Percentiles rank a stretch among this genome's conserved stretches.
phyloP scores from a whole-genome alignment of 2,329 filamentous ascomycete species.

The Fusarium sp. region DNA sequence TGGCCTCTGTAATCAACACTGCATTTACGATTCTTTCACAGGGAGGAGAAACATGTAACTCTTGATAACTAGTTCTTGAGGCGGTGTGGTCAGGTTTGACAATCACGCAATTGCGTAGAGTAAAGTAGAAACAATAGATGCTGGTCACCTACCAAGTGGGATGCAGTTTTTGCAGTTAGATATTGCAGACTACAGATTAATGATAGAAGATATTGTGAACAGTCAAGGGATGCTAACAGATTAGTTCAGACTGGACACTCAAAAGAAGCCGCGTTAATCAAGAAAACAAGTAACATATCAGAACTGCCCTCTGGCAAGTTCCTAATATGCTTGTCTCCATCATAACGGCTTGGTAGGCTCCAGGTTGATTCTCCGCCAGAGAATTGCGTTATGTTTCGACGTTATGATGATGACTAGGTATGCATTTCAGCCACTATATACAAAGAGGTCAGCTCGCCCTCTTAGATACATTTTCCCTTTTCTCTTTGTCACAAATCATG shows the following conservation, averaged over 20 bases:
- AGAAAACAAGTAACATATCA: neutral
- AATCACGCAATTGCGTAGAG: neutral
- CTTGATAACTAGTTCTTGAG: neutral
- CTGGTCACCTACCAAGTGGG: neutral
- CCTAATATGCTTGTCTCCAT: neutral
- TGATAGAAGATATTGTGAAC: neutral
- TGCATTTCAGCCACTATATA: slow-evolving; percentile 8
- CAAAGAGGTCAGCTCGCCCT: slow-evolving; percentile 4
- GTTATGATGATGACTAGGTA: slow-evolving; percentile 34
- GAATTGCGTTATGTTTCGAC: slow-evolving; percentile 37
- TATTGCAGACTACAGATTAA: neutral
- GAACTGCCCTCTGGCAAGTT: neutral
- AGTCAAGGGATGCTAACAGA: neutral
- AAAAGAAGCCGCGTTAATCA: neutral
- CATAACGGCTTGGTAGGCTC: neutral
- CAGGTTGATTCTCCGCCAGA: neutral
- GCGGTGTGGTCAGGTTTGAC: slow-evolving; percentile 23
- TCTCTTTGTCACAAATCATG: neutral
- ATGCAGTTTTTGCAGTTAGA: neutral
- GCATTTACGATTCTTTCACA: slow-evolving; percentile 3
- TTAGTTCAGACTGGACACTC: neutral
- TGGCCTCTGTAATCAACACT: slow-evolving; percentile 2
- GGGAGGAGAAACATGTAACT: neutral
- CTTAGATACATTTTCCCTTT: neutral
- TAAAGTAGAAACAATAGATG: neutral